Evolutionary conservation across 1,139 yeast genomes (phyloP), one percentile per base, ranked within the genome.

Genomic region (Pichia sp.): DNA sequence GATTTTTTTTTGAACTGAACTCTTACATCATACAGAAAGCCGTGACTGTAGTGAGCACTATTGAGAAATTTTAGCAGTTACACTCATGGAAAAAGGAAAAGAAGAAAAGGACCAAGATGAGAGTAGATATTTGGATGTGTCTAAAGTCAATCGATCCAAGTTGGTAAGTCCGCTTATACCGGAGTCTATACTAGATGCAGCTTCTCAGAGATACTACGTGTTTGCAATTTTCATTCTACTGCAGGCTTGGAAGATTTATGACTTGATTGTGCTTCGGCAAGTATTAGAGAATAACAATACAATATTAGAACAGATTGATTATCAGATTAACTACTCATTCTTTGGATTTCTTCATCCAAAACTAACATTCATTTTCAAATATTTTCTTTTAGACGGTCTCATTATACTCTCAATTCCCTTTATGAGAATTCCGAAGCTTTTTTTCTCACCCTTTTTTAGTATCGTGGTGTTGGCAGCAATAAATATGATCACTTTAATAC

Each of bases 241-340:
- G 18, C 96, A 89, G 59, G 76, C 86, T 20, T 84, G 83, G 74
- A 91, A 91, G 57, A 45, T 84, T 1, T 84, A 83, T 54, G 96
- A 88, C 56, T 65, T 84, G 28, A 56, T 74, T 23, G 18, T 50
- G 21, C 57, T 71, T 34, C 54, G 73, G 11, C 15, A 11, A 8
- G 7, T 9, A 2, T 6, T 10, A 8, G 21, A 30, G 3, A 3
- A 17, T 3, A 19, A 21, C 28, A 18, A 15, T 28, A 9, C 23
- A 8, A 23, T 14, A 5, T 5, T 21, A 21, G 58, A 50, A 28
- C 11, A 19, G 8, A 31, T 18, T 19, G 17, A n/a, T 8, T 7
- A 20, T 10, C 8, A 21, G 17, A 14, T 20, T 22, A 32, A 35
- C 19, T 28, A 59, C 49, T 6, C 51, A 54, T 12, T 59, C 60